These are phyloP conservation scores for Neocucurbitaria cava DNA, from an alignment of 2,329 filamentous ascomycete species.

Conservation along the genomic window DNA sequence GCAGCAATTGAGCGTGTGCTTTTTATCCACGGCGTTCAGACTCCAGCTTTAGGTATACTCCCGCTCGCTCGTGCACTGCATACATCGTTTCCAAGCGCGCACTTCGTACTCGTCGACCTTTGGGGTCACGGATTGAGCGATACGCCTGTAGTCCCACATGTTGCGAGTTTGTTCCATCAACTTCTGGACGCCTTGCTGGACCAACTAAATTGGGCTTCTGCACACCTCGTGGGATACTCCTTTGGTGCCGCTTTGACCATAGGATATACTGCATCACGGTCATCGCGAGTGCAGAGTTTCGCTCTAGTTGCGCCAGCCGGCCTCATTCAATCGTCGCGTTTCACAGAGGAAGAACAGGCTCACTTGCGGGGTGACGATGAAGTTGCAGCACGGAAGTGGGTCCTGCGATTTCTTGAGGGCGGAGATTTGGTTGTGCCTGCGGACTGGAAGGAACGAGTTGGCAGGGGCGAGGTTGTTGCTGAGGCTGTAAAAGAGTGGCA, in stretches of 20 bases:
- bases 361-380: slow-evolving; percentile 42
- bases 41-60: slow-evolving; percentile 57
- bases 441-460: slow-evolving; percentile 56
- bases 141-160: slow-evolving; percentile 55
- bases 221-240: slow-evolving; percentile 59
- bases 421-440: slow-evolving; percentile 50
- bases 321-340: slow-evolving; percentile 39
- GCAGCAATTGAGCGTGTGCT: slow-evolving; percentile 43
- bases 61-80: slow-evolving; percentile 52
- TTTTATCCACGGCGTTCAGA: slow-evolving; percentile 61
- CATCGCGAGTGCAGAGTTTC: slow-evolving; percentile 43
- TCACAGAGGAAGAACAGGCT: slow-evolving; percentile 32
- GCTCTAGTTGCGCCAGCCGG: slow-evolving; percentile 59
- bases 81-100: slow-evolving; percentile 43
- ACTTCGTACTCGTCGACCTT: slow-evolving; percentile 57
- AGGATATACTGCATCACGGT: slow-evolving; percentile 46
- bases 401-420: slow-evolving; percentile 54
- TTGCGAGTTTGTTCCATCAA: slow-evolving; percentile 51
- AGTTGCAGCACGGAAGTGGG: slow-evolving; percentile 42
- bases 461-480: slow-evolving; percentile 54
- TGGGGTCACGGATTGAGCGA: slow-evolving; percentile 63
- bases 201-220: slow-evolving; percentile 51
- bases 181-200: slow-evolving; percentile 52
- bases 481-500: slow-evolving; percentile 60
- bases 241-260: slow-evolving; percentile 56